phyloP scores from a whole-genome alignment of 176 grass and related monocot genomes.

The Avena atlantica region DNA sequence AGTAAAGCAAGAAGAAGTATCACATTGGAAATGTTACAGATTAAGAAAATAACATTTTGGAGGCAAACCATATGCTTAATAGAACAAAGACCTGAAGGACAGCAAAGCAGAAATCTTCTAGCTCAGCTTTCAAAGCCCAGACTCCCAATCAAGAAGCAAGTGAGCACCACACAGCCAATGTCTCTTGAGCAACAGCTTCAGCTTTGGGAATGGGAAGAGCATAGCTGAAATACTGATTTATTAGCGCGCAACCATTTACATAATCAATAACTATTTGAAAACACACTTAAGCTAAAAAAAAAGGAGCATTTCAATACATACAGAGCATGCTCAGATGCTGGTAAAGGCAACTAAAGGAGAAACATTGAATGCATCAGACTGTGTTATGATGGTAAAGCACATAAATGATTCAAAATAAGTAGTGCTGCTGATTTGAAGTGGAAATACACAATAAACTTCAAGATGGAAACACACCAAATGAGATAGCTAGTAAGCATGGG shows the following conservation, averaged over 20 bases:
- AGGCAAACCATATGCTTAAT: slow-evolving; percentile 26
- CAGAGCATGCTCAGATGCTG: slow-evolving; percentile 15
- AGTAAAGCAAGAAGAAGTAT: neutral
- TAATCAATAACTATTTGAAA: slow-evolving; percentile 43
- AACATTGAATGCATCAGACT: slow-evolving; percentile 14
- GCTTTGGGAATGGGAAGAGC: slow-evolving; percentile 87
- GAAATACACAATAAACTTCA: slow-evolving; percentile 8
- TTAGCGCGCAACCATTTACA: slow-evolving; percentile 29
- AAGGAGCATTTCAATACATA: slow-evolving; percentile 19
- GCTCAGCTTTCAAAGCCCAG: slow-evolving; percentile 97
- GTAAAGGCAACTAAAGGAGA: slow-evolving; percentile 22
- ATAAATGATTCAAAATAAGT: slow-evolving; percentile 37
- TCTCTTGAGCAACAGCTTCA: slow-evolving; percentile 98
- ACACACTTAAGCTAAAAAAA: neutral
- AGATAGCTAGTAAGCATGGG: slow-evolving; percentile 1
- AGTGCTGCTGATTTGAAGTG: slow-evolving; percentile 20
- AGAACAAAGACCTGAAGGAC: slow-evolving; percentile 84
- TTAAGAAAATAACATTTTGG: slow-evolving; percentile 20
- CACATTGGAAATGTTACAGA: slow-evolving; percentile 8
- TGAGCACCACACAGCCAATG: slow-evolving; percentile 93
- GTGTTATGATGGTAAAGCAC: neutral
- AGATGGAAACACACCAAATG: neutral
- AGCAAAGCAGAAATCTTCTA: slow-evolving; percentile 99
- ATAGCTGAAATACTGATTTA: slow-evolving; percentile 74
- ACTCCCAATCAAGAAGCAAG: slow-evolving; percentile 93